Conservation (phyloP, 371 early-diverging fungal genomes). For the Nematocida major region DNA sequence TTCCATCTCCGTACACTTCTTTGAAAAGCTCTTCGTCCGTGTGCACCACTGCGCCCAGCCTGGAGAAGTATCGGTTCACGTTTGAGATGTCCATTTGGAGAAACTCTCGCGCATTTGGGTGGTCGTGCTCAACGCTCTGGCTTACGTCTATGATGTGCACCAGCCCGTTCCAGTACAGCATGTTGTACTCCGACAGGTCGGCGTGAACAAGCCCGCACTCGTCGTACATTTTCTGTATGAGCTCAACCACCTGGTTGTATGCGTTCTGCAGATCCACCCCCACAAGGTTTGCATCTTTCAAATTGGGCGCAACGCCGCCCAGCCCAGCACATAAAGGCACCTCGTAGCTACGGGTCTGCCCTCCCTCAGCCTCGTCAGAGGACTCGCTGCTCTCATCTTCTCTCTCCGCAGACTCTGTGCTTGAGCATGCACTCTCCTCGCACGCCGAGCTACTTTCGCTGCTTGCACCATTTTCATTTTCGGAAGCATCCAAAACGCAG, state of each 20-base stretch:
- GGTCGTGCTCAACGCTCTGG: conserved; percentile 94
- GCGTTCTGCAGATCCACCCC: conserved; percentile 68
- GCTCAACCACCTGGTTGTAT: conserved; percentile 76
- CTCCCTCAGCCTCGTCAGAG: background rate
- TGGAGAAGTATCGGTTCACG: conserved; percentile 83
- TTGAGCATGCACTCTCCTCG: no score
- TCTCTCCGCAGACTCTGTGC: no score
- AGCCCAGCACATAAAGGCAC: background rate
- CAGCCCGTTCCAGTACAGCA: conserved; percentile 67
- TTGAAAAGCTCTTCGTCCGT: conserved; percentile 54
- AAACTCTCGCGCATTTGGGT: conserved; percentile 93
- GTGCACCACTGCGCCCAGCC: conserved; percentile 42
- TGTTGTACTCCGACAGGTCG: conserved; percentile 95
- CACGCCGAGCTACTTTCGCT: no score
- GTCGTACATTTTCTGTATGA: conserved; percentile 84
- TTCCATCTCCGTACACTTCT: conserved; percentile 52
- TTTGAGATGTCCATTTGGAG: conserved; percentile 86
- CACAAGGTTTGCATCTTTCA: conserved; percentile 81
- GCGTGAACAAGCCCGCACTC: conserved; percentile 90
- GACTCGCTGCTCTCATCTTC: background rate
- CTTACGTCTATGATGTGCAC: conserved; percentile 86
- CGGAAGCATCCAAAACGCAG: no score
- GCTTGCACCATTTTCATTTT: no score
- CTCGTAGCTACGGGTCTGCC: background rate
- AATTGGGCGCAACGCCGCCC: conserved; percentile 69